Evolutionary conservation across 2,329 filamentous ascomycete genomes (phyloP), one percentile per base, ranked within the genome.

Genomic region (Polytolypa hystricis): DNA sequence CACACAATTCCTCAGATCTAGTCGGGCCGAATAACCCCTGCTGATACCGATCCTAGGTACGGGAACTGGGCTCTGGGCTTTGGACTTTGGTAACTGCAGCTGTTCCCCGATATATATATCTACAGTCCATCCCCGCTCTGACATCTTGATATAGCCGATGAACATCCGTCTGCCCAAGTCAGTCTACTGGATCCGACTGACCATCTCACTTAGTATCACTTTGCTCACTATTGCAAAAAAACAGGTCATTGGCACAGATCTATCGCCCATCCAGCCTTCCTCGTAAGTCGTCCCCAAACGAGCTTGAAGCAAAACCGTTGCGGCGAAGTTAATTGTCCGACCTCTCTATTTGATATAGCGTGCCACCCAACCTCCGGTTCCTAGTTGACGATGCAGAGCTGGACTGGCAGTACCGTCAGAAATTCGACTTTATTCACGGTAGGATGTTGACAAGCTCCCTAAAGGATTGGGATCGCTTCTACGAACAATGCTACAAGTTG

Each of bases 351-450:
- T n/a, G n/a, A n/a, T n/a, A n/a, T 16, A 47, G 47, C 27, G 49
- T 51, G 8, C 47, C 49, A 5, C 48, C 48, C 19, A 49, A 51
- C 29, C 39, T 48, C 10, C 30, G 21, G 7, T 52, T 52, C 38
- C 37, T 44, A 33, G 42, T 52, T 18, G 49, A 51, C 35, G 47
- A 52, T 30, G 43, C 43, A 14, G 48, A 49, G 37, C 39, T 41
- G 16, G 43, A 48, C n/a, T 52, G 49, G 49, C 34, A 41, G 18
- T 52, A 40, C 34, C 37, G 12, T 17, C 38, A 48, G 12, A 38
- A 46, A 29, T 52, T 52, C 35, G 47, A 52, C 29, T 41, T 43
- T 17, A 45, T 51, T 21, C 49, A 51, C 30, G 40, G 39, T 9
- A 45, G 46, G 23, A 44, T 42, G 27, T 28, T 49, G 30, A 41